These are phyloP conservation scores for Xylaria grammica DNA, from an alignment of 495 filamentous ascomycete species.

Conservation along the genomic window DNA sequence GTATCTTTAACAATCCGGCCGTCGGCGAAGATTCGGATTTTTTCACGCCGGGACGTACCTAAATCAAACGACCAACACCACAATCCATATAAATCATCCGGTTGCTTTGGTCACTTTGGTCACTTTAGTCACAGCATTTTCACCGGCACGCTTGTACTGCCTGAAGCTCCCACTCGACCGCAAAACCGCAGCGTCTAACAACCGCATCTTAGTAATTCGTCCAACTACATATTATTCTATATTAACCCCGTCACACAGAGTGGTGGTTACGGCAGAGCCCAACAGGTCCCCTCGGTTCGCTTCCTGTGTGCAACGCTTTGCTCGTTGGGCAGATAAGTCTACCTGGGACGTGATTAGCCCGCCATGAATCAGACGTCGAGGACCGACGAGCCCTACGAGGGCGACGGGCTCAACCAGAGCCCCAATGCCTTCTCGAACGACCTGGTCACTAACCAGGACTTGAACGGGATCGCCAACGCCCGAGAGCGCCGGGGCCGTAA, in stretches of 20 bases:
- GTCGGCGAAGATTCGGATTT: conserved; percentile 13
- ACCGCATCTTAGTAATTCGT: no score
- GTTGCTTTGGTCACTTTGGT: no score
- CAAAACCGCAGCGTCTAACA: no score
- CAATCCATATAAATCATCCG: no score
- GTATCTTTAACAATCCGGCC: conserved; percentile 7
- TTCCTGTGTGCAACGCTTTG: no score
- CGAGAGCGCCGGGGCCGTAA: conserved; percentile 35
- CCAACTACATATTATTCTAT: conserved; percentile 10
- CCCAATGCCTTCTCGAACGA: conserved; percentile 59
- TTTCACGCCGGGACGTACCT: background rate
- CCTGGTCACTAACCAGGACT: conserved; percentile 61
- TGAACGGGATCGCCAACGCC: conserved; percentile 63
- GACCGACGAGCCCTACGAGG: conserved; percentile 55
- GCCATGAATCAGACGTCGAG: conserved; percentile 62
- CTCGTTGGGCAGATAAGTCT: no score
- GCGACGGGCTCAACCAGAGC: conserved; percentile 63
- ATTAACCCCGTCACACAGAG: no score
- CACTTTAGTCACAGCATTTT: no score
- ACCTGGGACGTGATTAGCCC: no score
- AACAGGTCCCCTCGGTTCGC: background rate
- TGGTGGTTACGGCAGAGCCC: background rate
- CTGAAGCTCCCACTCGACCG: background rate
- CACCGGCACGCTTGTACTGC: conserved; percentile 12
- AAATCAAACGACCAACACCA: no score